Conservation (phyloP, 495 filamentous ascomycete genomes). For the Thermothielavioides terrestris region DNA sequence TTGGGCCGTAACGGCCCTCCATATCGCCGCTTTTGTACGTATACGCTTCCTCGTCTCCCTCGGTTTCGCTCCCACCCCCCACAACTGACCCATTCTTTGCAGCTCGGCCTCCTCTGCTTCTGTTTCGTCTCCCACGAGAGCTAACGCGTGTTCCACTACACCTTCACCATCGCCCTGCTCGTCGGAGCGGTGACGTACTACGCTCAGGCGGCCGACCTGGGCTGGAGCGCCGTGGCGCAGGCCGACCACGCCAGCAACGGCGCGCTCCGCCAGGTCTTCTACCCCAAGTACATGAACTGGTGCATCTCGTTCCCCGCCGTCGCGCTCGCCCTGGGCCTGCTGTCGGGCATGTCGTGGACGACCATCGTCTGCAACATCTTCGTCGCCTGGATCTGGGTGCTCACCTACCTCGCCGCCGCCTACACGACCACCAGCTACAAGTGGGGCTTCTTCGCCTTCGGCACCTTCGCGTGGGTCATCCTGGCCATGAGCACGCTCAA, state of each 20-base stretch:
- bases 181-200: conserved; percentile 40
- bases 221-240: conserved; percentile 25
- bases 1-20: conserved; percentile 38
- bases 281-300: conserved; percentile 44
- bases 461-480: conserved; percentile 28
- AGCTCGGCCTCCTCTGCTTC: conserved; percentile 29
- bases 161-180: conserved; percentile 41
- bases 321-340: conserved; percentile 35
- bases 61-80: too few relatives aligned
- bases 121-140: conserved; percentile 33
- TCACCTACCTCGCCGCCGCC: conserved; percentile 36
- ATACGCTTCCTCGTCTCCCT: not conserved
- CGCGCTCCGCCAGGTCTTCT: conserved; percentile 40
- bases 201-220: conserved; percentile 38
- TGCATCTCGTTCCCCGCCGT: conserved; percentile 36
- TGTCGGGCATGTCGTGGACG: conserved; percentile 38
- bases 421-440: conserved; percentile 41
- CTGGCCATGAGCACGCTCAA: conserved; percentile 29
- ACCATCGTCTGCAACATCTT: conserved; percentile 38
- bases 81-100: not conserved
- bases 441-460: conserved; percentile 45
- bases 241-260: conserved; percentile 24
- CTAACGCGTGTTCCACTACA: conserved; percentile 47
- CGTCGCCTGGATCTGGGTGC: conserved; percentile 39
- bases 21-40: conserved; percentile 29